Percentiles rank a stretch among this genome's conserved stretches.
Evolutionary conservation across 768 basidiomycete genomes (phyloP).

Genomic region (Mycena venus): DNA sequence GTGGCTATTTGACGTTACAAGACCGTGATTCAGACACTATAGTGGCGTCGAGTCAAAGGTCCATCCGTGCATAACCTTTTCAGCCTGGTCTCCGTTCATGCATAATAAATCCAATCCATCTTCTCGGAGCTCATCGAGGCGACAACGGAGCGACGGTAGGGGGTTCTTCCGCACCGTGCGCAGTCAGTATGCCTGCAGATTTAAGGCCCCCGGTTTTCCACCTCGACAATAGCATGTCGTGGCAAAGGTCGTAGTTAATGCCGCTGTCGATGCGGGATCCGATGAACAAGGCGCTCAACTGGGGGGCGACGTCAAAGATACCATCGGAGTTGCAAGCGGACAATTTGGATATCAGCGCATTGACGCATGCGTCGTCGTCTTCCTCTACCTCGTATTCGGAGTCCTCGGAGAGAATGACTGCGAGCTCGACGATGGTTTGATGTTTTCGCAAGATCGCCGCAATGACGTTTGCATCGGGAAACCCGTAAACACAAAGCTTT

Average conservation of each 20-base stretch:
- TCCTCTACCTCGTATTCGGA: too few relatives aligned
- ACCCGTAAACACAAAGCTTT: not conserved
- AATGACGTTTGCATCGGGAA: not conserved
- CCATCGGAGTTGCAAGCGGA: not conserved
- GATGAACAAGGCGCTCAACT: not conserved
- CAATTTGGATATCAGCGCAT: not conserved
- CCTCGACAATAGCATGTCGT: not conserved
- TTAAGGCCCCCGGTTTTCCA: not conserved
- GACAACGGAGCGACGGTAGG: too few relatives aligned
- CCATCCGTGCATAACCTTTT: too few relatives aligned
- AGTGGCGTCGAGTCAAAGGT: too few relatives aligned
- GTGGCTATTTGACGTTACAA: too few relatives aligned
- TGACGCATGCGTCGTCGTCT: too few relatives aligned
- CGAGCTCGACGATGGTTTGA: not conserved
- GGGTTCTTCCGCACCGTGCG: too few relatives aligned
- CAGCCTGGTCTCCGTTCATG: too few relatives aligned
- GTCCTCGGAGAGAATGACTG: not conserved
- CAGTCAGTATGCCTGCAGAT: too few relatives aligned
- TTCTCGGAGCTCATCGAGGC: too few relatives aligned
- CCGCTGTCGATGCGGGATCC: not conserved
- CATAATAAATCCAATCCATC: too few relatives aligned
- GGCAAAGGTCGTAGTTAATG: not conserved
- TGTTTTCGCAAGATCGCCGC: not conserved
- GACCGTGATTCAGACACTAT: too few relatives aligned
- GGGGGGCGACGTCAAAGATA: not conserved